Conservation (phyloP, 2,329 filamentous ascomycete genomes). For the Fusarium odoratissimum region DNA sequence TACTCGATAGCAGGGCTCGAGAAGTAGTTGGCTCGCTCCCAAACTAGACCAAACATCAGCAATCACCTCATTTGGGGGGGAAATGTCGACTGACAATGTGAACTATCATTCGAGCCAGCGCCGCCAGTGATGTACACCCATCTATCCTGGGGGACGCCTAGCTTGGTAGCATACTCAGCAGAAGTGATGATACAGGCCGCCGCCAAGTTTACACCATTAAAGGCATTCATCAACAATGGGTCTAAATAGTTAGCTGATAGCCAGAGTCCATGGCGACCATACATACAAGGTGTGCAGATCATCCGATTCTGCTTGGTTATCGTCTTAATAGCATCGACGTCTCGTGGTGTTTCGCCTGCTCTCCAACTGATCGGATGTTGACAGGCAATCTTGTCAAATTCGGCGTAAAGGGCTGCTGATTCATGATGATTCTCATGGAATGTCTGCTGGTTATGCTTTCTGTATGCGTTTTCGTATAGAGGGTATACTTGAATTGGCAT, state of each 20-base stretch:
- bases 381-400: constrained; percentile 68
- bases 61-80: rapidly evolving
- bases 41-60: constrained; percentile 57
- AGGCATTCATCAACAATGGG: constrained; percentile 77
- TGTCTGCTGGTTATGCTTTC: constrained; percentile 66
- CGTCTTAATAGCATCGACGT: constrained; percentile 63
- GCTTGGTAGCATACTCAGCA: constrained; percentile 61
- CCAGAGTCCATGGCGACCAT: rapidly evolving
- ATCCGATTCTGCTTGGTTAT: constrained; percentile 70
- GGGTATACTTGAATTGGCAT: constrained; percentile 76
- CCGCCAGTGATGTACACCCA: constrained; percentile 75
- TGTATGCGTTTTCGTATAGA: constrained; percentile 72
- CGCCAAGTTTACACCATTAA: constrained; percentile 75
- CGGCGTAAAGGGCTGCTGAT: constrained; percentile 68
- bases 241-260: constrained; percentile 54
- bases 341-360: constrained; percentile 58
- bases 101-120: constrained; percentile 68
- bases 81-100: constrained; percentile 57
- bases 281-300: constrained; percentile 75
- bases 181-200: constrained; percentile 71
- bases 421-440: constrained; percentile 67
- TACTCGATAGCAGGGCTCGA: constrained; percentile 68
- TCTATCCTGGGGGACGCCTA: constrained; percentile 64
- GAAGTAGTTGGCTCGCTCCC: constrained; percentile 69
- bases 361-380: constrained; percentile 68